These are phyloP conservation scores for Garcia nutans DNA, from an alignment of 345 rosid genomes.

Conservation along the genomic window DNA sequence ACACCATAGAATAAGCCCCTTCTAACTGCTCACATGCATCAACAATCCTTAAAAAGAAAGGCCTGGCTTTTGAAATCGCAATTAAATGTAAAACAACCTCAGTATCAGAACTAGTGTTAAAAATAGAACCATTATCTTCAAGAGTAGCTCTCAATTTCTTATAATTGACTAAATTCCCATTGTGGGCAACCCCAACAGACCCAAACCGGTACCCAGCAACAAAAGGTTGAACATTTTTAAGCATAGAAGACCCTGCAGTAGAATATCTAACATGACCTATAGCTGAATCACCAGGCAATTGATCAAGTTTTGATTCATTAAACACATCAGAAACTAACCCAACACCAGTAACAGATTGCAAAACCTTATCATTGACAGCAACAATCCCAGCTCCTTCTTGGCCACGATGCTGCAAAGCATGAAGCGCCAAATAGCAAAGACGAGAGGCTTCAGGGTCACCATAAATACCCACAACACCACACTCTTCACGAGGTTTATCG, in stretches of 20 bases:
- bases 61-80: conserved; percentile 84
- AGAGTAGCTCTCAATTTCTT: conserved; percentile 56
- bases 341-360: conserved; percentile 86
- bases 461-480: conserved; percentile 92
- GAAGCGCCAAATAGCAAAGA: conserved; percentile 88
- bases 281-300: conserved; percentile 77
- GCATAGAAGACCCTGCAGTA: conserved; percentile 91
- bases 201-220: conserved; percentile 92
- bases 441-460: conserved; percentile 94
- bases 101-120: conserved; percentile 91
- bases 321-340: conserved; percentile 96
- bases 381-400: conserved; percentile 99
- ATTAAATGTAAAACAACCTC: conserved; percentile 97
- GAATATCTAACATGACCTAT: conserved; percentile 97
- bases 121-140: conserved; percentile 88
- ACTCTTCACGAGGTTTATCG: conserved; percentile 95
- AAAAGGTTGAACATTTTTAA: conserved; percentile 96
- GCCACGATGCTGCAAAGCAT: conserved; percentile 95
- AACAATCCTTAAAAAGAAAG: conserved; percentile 81
- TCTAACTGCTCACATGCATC: conserved; percentile 86
- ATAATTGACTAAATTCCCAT: conserved; percentile 91
- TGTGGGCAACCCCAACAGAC: conserved; percentile 90
- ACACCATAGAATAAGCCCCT: conserved; percentile 97
- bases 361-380: conserved; percentile 61
- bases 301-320: conserved; percentile 76